phyloP scores from a whole-genome alignment of 495 filamentous ascomycete species.

The Evernia prunastri region DNA sequence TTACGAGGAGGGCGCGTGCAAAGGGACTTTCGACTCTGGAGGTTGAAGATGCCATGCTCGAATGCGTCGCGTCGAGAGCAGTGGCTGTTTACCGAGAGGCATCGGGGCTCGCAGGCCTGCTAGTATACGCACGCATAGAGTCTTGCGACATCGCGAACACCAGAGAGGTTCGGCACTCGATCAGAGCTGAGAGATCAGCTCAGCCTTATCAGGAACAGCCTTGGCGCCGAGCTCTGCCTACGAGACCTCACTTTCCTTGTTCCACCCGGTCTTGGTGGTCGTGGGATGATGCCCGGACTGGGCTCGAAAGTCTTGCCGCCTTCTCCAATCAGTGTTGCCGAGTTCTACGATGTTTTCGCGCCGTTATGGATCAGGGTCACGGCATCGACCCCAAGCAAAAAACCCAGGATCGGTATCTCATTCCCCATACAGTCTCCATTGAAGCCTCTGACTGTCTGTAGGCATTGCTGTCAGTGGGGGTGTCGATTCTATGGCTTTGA shows the following conservation, averaged over 20 bases:
- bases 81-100: background rate
- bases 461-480: conserved; percentile 87
- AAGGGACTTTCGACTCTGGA: conserved; percentile 16
- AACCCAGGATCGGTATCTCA: background rate
- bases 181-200: no score
- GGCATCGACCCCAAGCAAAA: no score
- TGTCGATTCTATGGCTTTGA: conserved; percentile 93
- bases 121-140: background rate
- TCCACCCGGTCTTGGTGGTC: background rate
- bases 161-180: background rate
- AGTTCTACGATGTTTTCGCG: conserved; percentile 6
- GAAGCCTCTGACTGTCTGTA: conserved; percentile 31
- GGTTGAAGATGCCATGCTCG: background rate
- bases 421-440: background rate
- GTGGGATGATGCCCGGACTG: background rate
- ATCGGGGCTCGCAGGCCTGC: background rate
- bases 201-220: background rate
- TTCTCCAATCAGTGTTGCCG: background rate
- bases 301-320: background rate
- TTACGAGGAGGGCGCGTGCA: conserved; percentile 22
- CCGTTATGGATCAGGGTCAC: background rate
- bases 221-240: background rate
- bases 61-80: background rate
- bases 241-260: background rate
- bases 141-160: background rate